Conservation (phyloP, 1,284 basidiomycete species). For the Pisolithus thermaeus region DNA sequence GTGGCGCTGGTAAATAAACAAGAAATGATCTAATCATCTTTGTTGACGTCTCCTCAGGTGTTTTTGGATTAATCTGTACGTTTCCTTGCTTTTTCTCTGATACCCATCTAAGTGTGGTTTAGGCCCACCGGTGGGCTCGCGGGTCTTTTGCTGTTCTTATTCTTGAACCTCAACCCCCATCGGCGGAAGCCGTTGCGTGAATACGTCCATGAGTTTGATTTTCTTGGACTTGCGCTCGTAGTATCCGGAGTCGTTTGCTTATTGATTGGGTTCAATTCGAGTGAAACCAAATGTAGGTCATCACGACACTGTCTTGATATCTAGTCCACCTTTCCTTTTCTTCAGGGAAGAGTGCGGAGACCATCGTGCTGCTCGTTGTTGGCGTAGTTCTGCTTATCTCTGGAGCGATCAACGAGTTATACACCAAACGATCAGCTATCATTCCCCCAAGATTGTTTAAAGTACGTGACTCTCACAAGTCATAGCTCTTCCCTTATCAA, state of each 20-base stretch:
- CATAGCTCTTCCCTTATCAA: slow-evolving; percentile 4
- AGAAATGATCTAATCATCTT: too few species aligned
- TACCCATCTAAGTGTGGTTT: slow-evolving; percentile 1
- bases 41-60: slow-evolving; percentile 19
- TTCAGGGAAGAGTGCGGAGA: slow-evolving; percentile 27
- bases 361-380: slow-evolving; percentile 45
- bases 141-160: slow-evolving; percentile 26
- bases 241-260: slow-evolving; percentile 44
- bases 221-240: slow-evolving; percentile 40
- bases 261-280: slow-evolving; percentile 34
- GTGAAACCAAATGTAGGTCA: slow-evolving; percentile 22
- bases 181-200: slow-evolving; percentile 27
- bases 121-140: slow-evolving; percentile 43
- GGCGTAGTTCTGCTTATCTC: slow-evolving; percentile 38
- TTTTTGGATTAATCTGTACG: slow-evolving; percentile 33
- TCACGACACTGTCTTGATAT: not conserved
- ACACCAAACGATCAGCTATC: slow-evolving; percentile 46
- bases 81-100: not conserved
- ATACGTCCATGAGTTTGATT: slow-evolving; percentile 39
- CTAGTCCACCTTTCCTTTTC: not conserved
- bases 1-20: slow-evolving; percentile 18
- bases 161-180: slow-evolving; percentile 31
- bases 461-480: slow-evolving; percentile 6
- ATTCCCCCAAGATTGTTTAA: slow-evolving; percentile 45
- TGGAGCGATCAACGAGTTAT: slow-evolving; percentile 40